A percentile compares a stretch with the other conserved stretches of the same genome.
Conservation (phyloP, 495 filamentous ascomycete genomes). For the Penicillium turbatum region DNA sequence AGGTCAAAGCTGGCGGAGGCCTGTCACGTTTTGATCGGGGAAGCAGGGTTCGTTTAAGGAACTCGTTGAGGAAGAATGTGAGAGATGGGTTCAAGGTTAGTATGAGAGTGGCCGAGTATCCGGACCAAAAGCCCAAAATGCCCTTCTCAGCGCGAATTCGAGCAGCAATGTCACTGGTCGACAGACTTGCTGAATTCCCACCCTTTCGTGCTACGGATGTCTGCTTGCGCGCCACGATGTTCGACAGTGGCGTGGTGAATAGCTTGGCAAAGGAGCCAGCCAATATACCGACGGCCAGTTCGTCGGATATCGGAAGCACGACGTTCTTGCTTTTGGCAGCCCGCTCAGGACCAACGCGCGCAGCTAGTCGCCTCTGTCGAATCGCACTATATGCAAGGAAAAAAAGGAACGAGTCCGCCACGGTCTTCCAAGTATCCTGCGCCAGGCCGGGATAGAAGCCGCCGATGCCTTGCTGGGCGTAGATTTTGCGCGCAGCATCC, state of each 20-base stretch:
- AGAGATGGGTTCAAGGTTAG: slow-evolving; percentile 82
- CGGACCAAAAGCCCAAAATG: slow-evolving; percentile 78
- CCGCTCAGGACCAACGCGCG: slow-evolving; percentile 28
- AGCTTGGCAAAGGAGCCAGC: slow-evolving; percentile 75
- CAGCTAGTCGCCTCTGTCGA: slow-evolving; percentile 55
- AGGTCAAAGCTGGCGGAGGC: slow-evolving; percentile 52
- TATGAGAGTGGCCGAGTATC: slow-evolving; percentile 76
- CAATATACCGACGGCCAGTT: slow-evolving; percentile 69
- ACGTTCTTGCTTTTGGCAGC: slow-evolving; percentile 41
- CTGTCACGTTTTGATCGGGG: slow-evolving; percentile 46
- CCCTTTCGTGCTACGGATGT: slow-evolving; percentile 51
- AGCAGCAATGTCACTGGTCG: slow-evolving; percentile 54
- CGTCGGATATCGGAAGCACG: slow-evolving; percentile 61
- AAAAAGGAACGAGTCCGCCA: slow-evolving; percentile 77
- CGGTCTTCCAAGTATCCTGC: slow-evolving; percentile 67
- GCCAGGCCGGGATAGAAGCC: slow-evolving; percentile 74
- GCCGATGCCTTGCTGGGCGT: slow-evolving; percentile 58
- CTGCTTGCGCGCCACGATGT: slow-evolving; percentile 80
- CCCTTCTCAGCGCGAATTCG: slow-evolving; percentile 70
- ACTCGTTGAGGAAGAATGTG: slow-evolving; percentile 78
- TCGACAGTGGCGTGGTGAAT: slow-evolving; percentile 77
- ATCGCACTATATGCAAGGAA: slow-evolving; percentile 76
- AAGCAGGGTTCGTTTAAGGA: slow-evolving; percentile 57
- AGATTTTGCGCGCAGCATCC: slow-evolving; percentile 71
- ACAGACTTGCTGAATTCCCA: slow-evolving; percentile 1